Evolutionary conservation across 2,329 filamentous ascomycete genomes (phyloP).

Genomic region (Torrubiella hemipterigena): DNA sequence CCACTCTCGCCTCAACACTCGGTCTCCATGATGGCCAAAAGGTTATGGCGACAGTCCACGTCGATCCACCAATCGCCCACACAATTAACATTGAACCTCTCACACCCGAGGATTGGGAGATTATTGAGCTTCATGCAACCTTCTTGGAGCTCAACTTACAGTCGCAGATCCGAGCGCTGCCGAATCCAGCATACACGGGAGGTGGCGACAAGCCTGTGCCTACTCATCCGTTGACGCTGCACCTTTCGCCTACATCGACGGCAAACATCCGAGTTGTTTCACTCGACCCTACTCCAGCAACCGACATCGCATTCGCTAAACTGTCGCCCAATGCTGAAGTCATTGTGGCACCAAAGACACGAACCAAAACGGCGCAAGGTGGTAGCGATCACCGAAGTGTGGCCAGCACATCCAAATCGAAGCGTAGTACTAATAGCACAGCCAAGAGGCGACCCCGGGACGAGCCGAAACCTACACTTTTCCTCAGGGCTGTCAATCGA

Average conservation of each 20-base stretch:
- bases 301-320: conserved; percentile 71
- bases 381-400: conserved; percentile 71
- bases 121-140: conserved; percentile 92
- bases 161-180: conserved; percentile 83
- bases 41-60: conserved; percentile 58
- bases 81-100: conserved; percentile 95
- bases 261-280: conserved; percentile 82
- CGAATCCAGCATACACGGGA: conserved; percentile 62
- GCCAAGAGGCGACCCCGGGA: conserved; percentile 49
- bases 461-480: conserved; percentile 55
- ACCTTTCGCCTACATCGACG: conserved; percentile 89
- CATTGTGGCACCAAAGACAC: conserved; percentile 88
- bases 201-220: conserved; percentile 36
- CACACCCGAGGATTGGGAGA: conserved; percentile 95
- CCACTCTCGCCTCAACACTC: conserved; percentile 65
- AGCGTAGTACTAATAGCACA: conserved; percentile 66
- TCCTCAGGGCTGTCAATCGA: conserved; percentile 69
- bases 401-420: conserved; percentile 66
- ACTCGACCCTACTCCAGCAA: conserved; percentile 60
- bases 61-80: conserved; percentile 83
- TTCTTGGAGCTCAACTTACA: conserved; percentile 92
- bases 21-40: conserved; percentile 74
- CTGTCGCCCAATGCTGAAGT: conserved; percentile 91
- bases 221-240: conserved; percentile 74
- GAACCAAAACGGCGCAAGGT: conserved; percentile 54